A percentile compares a stretch with the other conserved stretches of the same genome.
These are phyloP conservation scores for Jacaranda copaia DNA, from an alignment of 257 asterid species.

Conservation along the genomic window DNA sequence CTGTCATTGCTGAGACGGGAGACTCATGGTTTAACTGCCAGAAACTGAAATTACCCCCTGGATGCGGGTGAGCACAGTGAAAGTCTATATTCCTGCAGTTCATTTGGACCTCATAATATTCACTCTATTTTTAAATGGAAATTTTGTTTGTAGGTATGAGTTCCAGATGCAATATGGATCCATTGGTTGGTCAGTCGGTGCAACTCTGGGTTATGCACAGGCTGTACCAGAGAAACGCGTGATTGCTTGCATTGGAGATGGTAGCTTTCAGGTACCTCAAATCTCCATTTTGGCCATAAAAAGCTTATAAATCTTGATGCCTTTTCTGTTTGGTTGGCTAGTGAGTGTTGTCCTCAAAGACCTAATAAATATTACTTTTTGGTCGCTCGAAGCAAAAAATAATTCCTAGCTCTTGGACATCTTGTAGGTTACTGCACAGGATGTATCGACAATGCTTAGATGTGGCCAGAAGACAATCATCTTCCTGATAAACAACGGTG, in stretches of 20 bases:
- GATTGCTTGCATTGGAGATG: constrained; percentile 86
- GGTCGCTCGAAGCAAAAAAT: no score
- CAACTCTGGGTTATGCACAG: constrained; percentile 88
- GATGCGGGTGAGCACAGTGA: constrained; percentile 65
- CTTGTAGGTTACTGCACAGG: constrained; percentile 75
- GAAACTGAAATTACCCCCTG: constrained; percentile 70
- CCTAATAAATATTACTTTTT: not conserved
- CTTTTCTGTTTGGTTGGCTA: not conserved
- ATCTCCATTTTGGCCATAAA: not conserved
- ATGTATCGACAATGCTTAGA: constrained; percentile 74
- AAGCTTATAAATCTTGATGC: not conserved
- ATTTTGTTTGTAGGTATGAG: constrained; percentile 58
- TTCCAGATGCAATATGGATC: constrained; percentile 92
- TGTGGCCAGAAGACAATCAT: constrained; percentile 69
- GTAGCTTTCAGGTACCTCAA: constrained; percentile 79
- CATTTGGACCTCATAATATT: not conserved
- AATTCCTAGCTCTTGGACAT: not conserved
- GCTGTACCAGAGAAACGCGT: constrained; percentile 71
- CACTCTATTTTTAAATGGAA: not conserved
- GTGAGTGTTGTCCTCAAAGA: not conserved
- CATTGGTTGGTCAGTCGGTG: constrained; percentile 94
- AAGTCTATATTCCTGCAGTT: not conserved
- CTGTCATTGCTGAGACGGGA: constrained; percentile 85
- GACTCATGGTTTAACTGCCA: constrained; percentile 93
- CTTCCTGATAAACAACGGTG: constrained; percentile 82